Evolutionary conservation across 345 rosid species (phyloP), one percentile per base, ranked within the genome.

Genomic region (Populus deltoides): DNA sequence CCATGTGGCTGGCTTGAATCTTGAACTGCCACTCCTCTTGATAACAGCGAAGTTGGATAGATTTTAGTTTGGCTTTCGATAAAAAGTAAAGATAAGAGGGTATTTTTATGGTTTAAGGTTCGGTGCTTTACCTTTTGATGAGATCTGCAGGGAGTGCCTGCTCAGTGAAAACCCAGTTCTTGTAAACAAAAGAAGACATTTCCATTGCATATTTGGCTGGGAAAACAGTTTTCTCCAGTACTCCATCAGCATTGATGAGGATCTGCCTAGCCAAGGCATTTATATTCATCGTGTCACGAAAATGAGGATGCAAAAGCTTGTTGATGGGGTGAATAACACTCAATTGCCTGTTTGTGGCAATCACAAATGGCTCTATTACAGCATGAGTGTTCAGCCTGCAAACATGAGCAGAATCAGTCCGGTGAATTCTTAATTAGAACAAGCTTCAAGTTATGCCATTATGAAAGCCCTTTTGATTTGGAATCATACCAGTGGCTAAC

Each of bases 241-340:
- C 77, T 49, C 98, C 98, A 0, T 88, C 92, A 0, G 94, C 90
- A 80, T 93, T 94, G 83, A 93, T 94, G 71, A 94, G 95, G 68
- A 88, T 83, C 82, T 94, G 98, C 47, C 98, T 81, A 6, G 97
- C 93, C 74, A 90, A 78, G 63, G 98, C 98, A 29, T 94, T 94
- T 81, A 94, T 94, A 75, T 89, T 87, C 97, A 94, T 92, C 20
- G 98, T 93, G 82, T 94, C 98, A 0, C 91, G 94, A 80, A 93
- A 94, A 81, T 94, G 98, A 33, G 98, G 98, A 73, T 90, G 94
- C 71, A 94, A 72, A 72, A 94, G 93, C 90, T 90, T 93, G 75
- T 90, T 81, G 73, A 94, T 93, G 63, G 98, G 98, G 80, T 94
- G 98, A 73, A 94, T 79, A 73, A 89, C 90, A 65, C 98, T 94